Evolutionary conservation across 2,329 filamentous ascomycete species (phyloP).

Genomic region (Bertia moriformis): DNA sequence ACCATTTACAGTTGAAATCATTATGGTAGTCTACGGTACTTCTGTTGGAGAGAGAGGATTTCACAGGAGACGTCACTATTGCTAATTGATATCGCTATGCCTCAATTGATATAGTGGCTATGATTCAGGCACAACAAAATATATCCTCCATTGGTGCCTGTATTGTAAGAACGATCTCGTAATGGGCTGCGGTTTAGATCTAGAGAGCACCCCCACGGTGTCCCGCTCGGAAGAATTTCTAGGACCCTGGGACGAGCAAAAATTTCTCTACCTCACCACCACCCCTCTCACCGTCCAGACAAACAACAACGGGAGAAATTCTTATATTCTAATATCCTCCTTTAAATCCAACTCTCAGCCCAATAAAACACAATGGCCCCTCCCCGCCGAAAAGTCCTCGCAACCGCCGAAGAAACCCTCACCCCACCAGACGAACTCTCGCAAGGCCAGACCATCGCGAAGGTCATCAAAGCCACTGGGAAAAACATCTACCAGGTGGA

Average conservation of each 20-base stretch:
- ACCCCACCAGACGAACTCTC: slow-evolving; percentile 19
- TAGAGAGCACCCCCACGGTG: too few species aligned
- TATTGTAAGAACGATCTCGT: too few species aligned
- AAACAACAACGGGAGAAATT: slow-evolving; percentile 41
- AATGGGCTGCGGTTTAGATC: too few species aligned
- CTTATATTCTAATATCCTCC: neutral
- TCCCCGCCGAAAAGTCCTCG: neutral
- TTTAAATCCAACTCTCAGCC: neutral
- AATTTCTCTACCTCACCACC: neutral
- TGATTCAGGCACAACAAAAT: too few species aligned
- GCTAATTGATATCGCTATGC: too few species aligned
- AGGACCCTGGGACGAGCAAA: slow-evolving; percentile 2
- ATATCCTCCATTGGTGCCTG: too few species aligned
- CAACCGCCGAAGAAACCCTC: slow-evolving; percentile 4
- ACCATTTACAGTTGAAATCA: too few species aligned
- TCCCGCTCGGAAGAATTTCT: slow-evolving; percentile 2
- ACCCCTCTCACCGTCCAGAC: neutral
- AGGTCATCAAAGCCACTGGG: slow-evolving; percentile 42
- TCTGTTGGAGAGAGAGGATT: too few species aligned
- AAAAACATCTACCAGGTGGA: slow-evolving; percentile 52
- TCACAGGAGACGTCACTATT: too few species aligned
- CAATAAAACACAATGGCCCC: neutral
- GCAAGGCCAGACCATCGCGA: slow-evolving; percentile 41
- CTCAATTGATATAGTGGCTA: too few species aligned
- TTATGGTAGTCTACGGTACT: too few species aligned